Base-by-base conservation (phyloP, 1,284 basidiomycete species). In the Fomitopsis betulina region DNA sequence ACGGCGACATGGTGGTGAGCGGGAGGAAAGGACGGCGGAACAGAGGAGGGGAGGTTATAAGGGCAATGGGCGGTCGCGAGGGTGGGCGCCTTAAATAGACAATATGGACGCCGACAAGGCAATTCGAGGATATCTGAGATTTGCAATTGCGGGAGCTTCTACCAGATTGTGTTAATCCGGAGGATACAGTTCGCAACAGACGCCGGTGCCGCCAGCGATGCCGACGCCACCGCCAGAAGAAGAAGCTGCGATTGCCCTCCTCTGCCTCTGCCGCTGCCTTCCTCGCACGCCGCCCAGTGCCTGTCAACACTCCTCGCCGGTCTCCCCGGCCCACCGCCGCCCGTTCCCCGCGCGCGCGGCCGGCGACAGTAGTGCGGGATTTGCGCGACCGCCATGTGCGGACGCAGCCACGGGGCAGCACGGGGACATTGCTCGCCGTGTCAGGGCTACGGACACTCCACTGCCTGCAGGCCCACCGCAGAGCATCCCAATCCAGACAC, bases 1-100 rank as follows among this genome's bases (percentile, higher is more conserved):
- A 30, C 27, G 55, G 57, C 53, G 63, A 57, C 59, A 60, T 62
- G 60, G 47, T 37, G 38, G 56, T 17, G 51, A 19, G 42, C 12
- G 19, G 33, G 58, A 23, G 45, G 53, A 37, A 30, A 17, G 19
- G 51, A 17, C 17, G 35, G 47, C 17, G 32, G 42, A 25, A 45
- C 45, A 43, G 49, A 42, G 17, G 13, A 33, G 23, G 58, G 58
- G 19, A 21, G 58, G 58, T 49, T 42, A 47, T 47, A 47, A 47
- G 45, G 45, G 45, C 45, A 30, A 15, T 30, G 45, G 45, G 45
- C 25, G 45, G 45, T 47, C 45, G 56, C 45, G 32, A 37, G 55
- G 56, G 39, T 37, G 52, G 32, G 42, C 17, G 40, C 35, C 57
- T 49, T 58, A 49, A 55, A 58, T 58, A 58, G 53, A 51, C 45